Percentiles rank a stretch among this genome's conserved stretches.
These are phyloP conservation scores for Actinomortierella ambigua DNA, from an alignment of 371 early-diverging fungal species.

Conservation along the genomic window DNA sequence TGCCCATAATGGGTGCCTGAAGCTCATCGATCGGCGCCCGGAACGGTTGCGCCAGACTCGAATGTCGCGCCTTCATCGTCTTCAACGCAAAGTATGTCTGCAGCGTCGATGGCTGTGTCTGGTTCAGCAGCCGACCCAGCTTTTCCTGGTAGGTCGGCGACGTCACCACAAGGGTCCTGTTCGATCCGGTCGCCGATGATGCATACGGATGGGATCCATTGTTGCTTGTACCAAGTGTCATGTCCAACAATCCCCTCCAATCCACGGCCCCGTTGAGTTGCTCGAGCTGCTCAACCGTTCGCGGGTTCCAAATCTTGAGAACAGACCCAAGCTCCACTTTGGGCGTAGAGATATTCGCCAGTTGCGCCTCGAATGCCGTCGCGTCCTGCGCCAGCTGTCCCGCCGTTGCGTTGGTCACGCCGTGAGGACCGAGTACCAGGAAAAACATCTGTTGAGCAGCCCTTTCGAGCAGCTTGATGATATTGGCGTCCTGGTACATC, in stretches of 20 bases:
- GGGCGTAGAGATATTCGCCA: constrained; percentile 47
- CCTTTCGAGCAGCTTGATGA: too few species aligned
- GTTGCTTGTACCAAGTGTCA: constrained; percentile 35
- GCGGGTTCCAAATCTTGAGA: constrained; percentile 55
- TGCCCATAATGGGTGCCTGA: constrained; percentile 48
- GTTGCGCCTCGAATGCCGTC: constrained; percentile 53
- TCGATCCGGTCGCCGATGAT: too few species aligned
- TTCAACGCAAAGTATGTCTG: constrained; percentile 50
- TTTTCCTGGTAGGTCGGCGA: constrained; percentile 50
- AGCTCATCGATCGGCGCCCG: constrained; percentile 46
- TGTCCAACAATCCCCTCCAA: constrained; percentile 49
- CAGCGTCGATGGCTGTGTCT: constrained; percentile 37
- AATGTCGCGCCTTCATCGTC: constrained; percentile 25
- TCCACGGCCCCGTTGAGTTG: constrained; percentile 49
- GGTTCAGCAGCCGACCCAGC: constrained; percentile 43
- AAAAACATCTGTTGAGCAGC: too few species aligned
- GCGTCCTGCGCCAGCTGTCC: constrained; percentile 37
- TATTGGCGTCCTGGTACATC: too few species aligned
- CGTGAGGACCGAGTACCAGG: too few species aligned
- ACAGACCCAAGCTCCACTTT: constrained; percentile 56
- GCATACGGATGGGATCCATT: too few species aligned
- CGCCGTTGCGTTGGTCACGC: not conserved
- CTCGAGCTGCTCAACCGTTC: constrained; percentile 43
- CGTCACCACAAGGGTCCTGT: constrained; percentile 43
- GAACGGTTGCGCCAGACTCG: constrained; percentile 34